Evolutionary conservation across 2,329 filamentous ascomycete genomes (phyloP).

Genomic region (Graphilbum sp.): DNA sequence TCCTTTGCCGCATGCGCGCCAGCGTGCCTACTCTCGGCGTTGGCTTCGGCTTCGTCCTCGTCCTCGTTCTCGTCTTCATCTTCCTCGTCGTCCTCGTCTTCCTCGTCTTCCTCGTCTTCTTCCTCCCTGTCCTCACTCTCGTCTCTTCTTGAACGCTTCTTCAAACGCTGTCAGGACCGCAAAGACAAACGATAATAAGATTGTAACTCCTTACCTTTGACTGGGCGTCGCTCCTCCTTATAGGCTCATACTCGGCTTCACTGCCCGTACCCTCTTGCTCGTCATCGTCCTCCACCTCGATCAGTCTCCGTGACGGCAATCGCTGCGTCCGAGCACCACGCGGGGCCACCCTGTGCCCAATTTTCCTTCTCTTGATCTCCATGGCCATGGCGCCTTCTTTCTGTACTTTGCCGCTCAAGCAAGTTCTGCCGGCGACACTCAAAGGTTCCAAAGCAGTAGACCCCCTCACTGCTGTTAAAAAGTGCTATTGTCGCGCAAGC

Average conservation of each 20-base stretch:
- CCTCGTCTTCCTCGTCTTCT: conserved; percentile 8
- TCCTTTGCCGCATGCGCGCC: neutral
- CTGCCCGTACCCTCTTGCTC: neutral
- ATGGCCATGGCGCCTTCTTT: neutral
- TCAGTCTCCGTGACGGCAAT: neutral
- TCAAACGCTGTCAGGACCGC: too few species aligned
- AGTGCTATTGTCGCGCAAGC: too few species aligned
- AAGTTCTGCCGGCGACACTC: too few species aligned
- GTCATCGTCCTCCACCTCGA: conserved; percentile 17
- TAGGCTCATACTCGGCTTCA: neutral
- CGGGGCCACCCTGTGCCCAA: neutral
- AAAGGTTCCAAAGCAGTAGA: too few species aligned
- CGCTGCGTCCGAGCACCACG: neutral
- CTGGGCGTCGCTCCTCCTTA: conserved; percentile 4
- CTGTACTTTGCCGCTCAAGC: too few species aligned
- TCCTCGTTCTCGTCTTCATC: too few species aligned
- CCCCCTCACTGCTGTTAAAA: too few species aligned
- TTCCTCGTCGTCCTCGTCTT: neutral
- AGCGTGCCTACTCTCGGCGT: too few species aligned
- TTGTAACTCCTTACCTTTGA: too few species aligned
- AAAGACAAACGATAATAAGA: too few species aligned
- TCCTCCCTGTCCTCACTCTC: conserved; percentile 6
- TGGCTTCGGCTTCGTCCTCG: conserved; percentile 1
- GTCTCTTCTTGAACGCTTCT: neutral
- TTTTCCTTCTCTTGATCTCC: neutral